phyloP scores from a whole-genome alignment of 176 grass and related monocot genomes.

The Avena eriantha region DNA sequence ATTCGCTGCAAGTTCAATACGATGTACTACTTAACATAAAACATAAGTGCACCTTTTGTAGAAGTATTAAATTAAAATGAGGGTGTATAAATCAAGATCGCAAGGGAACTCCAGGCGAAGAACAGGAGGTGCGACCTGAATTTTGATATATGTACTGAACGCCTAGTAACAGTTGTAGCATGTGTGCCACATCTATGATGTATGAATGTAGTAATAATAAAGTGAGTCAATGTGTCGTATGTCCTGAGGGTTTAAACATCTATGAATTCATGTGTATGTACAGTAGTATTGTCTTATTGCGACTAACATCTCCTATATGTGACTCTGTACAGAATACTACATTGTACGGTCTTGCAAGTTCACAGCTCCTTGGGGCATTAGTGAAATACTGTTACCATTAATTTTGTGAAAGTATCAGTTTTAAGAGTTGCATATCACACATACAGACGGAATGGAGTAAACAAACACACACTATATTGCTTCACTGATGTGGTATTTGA shows the following conservation, averaged over 20 bases:
- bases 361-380: not conserved
- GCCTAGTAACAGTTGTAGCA: not conserved
- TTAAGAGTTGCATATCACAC: not conserved
- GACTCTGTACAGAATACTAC: not conserved
- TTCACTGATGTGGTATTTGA: not conserved
- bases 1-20: slow-evolving; percentile 52
- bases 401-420: not conserved
- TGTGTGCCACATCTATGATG: not conserved
- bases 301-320: not conserved
- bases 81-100: not conserved
- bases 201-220: not conserved
- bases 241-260: not conserved
- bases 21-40: not conserved
- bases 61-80: not conserved
- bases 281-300: not conserved
- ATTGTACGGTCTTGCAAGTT: not conserved
- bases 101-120: not conserved
- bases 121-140: not conserved
- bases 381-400: not conserved
- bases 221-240: not conserved
- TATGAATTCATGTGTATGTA: not conserved
- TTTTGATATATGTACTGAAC: not conserved
- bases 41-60: not conserved
- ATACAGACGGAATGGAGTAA: not conserved
- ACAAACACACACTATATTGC: not conserved